Percentiles rank a stretch among this genome's conserved stretches.
These are phyloP conservation scores for Pseudonitzschia multiseries DNA, from an alignment of 108 stramenopile species.

Conservation along the genomic window DNA sequence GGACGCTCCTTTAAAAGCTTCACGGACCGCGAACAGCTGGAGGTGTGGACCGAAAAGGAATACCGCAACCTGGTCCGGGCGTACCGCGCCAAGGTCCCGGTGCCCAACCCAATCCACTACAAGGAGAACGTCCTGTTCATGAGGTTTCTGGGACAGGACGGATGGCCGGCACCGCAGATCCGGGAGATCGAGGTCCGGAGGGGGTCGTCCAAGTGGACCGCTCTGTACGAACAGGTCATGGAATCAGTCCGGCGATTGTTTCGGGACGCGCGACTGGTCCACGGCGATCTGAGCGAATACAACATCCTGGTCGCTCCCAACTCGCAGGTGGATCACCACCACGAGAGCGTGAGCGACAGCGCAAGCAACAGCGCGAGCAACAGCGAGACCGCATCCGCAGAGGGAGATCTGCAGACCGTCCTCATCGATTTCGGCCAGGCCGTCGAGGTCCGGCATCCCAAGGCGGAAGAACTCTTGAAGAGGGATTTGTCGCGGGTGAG, in stretches of 20 bases:
- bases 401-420: slow-evolving; percentile 57
- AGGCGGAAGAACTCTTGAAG: slow-evolving; percentile 42
- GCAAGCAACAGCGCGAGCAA: background rate
- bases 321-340: slow-evolving; percentile 30
- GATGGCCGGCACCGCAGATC: slow-evolving; percentile 82
- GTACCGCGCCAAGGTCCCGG: slow-evolving; percentile 56
- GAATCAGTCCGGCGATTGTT: slow-evolving; percentile 66
- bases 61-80: slow-evolving; percentile 78
- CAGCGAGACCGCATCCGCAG: slow-evolving; percentile 26
- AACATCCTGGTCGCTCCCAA: slow-evolving; percentile 73
- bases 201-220: slow-evolving; percentile 64
- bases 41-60: slow-evolving; percentile 84
- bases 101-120: slow-evolving; percentile 61
- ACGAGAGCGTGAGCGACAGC: slow-evolving; percentile 5
- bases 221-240: slow-evolving; percentile 66
- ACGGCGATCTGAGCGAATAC: slow-evolving; percentile 82
- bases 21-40: slow-evolving; percentile 58
- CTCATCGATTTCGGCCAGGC: slow-evolving; percentile 87
- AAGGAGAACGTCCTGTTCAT: slow-evolving; percentile 82
- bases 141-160: slow-evolving; percentile 78
- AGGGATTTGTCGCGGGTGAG: slow-evolving; percentile 62
- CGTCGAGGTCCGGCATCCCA: slow-evolving; percentile 64
- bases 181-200: slow-evolving; percentile 64
- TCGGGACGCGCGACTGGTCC: slow-evolving; percentile 58
- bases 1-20: slow-evolving; percentile 41